These are phyloP conservation scores for Rutidosis leptorrhynchoides DNA, from an alignment of 129 eudicot species.

Conservation along the genomic window DNA sequence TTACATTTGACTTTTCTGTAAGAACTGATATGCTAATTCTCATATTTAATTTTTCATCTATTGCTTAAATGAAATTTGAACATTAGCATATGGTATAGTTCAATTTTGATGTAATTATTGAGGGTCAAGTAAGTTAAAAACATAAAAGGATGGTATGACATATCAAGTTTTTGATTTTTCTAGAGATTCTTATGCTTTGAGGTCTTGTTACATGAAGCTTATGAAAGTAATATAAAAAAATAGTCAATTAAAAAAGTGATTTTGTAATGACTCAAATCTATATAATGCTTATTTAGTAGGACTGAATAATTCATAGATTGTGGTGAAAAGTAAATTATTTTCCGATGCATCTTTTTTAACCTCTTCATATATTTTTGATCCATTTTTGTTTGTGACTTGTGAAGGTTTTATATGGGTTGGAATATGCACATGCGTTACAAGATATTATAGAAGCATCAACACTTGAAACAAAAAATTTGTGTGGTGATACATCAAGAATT, in stretches of 20 bases:
- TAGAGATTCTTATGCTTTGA: neutral
- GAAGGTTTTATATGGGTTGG: constrained; percentile 82
- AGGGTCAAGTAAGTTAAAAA: neutral
- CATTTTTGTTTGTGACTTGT: neutral
- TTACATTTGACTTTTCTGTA: neutral
- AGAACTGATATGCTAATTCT: neutral
- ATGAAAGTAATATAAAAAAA: neutral
- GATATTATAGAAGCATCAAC: constrained; percentile 45
- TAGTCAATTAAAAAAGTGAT: neutral
- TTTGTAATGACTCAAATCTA: neutral
- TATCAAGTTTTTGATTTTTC: neutral
- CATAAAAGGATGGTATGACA: neutral
- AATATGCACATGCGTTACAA: constrained; percentile 70
- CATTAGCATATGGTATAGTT: too few species aligned
- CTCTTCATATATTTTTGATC: neutral
- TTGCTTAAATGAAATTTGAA: too few species aligned
- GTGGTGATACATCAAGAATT: constrained; percentile 32
- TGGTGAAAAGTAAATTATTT: neutral
- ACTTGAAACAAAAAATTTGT: constrained; percentile 28
- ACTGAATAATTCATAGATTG: neutral
- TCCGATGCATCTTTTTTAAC: neutral
- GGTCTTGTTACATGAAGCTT: neutral
- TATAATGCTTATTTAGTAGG: too few species aligned
- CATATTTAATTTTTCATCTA: neutral
- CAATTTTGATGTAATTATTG: neutral